Percentiles rank a stretch among this genome's conserved stretches.
Conservation (phyloP, 2,329 filamentous ascomycete genomes). For the Kalmusia sp. region DNA sequence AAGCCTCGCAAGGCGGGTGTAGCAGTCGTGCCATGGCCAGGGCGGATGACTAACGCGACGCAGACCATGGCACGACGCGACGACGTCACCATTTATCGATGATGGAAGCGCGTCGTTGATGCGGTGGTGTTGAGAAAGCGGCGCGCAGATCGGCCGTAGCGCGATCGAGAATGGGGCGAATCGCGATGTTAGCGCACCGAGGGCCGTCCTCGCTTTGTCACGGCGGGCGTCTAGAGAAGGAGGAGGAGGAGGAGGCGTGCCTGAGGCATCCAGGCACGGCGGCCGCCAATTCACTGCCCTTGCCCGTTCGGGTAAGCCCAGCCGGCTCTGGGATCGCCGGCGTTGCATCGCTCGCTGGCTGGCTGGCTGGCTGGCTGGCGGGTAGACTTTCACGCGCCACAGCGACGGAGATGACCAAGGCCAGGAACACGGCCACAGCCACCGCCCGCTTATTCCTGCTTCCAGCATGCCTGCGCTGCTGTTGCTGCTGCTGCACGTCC, state of each 20-base stretch:
- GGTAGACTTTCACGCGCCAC: too few relatives aligned
- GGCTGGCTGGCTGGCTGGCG: not conserved
- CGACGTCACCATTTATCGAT: slow-evolving; percentile 5
- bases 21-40: slow-evolving; percentile 5
- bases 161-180: not conserved
- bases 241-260: too few relatives aligned
- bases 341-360: slow-evolving; percentile 4
- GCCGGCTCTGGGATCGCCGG: slow-evolving; percentile 1
- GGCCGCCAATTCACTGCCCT: slow-evolving; percentile 12
- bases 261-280: slow-evolving; percentile 1
- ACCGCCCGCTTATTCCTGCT: not conserved
- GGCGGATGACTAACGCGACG: not conserved
- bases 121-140: slow-evolving; percentile 5
- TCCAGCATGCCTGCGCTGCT: too few relatives aligned
- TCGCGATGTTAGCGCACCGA: not conserved
- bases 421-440: slow-evolving; percentile 2
- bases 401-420: slow-evolving; percentile 3
- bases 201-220: not conserved
- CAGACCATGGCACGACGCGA: not conserved
- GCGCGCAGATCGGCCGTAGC: slow-evolving; percentile 3
- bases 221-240: too few relatives aligned
- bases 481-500: not conserved
- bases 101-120: not conserved
- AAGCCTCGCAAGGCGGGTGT: not conserved
- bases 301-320: slow-evolving; percentile 11